Percentiles rank a stretch among this genome's conserved stretches.
These are phyloP conservation scores for Saccharomycopsis selenospora DNA, from an alignment of 805 yeast species.

Conservation along the genomic window DNA sequence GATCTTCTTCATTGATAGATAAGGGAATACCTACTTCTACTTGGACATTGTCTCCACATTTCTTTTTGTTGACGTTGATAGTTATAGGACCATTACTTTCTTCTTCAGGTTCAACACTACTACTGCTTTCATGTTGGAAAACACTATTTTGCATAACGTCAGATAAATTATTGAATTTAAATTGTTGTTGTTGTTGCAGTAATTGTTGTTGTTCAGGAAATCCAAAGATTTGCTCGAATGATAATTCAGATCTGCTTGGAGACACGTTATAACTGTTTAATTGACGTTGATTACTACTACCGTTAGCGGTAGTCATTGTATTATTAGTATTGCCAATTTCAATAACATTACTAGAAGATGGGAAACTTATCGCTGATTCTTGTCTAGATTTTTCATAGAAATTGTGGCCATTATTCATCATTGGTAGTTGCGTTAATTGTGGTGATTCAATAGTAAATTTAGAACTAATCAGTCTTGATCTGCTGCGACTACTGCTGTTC, in stretches of 20 bases:
- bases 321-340: background rate
- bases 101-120: background rate
- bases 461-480: background rate
- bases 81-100: background rate
- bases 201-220: too few species aligned
- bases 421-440: background rate
- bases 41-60: background rate
- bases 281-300: background rate
- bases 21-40: background rate
- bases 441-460: background rate
- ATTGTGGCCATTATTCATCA: background rate
- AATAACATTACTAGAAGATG: conserved; percentile 1
- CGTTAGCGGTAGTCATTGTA: background rate
- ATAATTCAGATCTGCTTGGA: conserved; percentile 5
- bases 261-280: background rate
- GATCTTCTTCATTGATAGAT: conserved; percentile 25
- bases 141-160: background rate
- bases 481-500: background rate
- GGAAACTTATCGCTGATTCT: background rate
- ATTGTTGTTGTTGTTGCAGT: background rate
- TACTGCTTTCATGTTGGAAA: background rate
- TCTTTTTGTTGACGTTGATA: background rate
- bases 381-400: background rate
- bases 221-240: conserved; percentile 10
- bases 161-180: background rate